Percentiles rank a stretch among this genome's conserved stretches.
Evolutionary conservation across 176 grass and related monocot species (phyloP).

Genomic region (Eremochloa ophiuroides): DNA sequence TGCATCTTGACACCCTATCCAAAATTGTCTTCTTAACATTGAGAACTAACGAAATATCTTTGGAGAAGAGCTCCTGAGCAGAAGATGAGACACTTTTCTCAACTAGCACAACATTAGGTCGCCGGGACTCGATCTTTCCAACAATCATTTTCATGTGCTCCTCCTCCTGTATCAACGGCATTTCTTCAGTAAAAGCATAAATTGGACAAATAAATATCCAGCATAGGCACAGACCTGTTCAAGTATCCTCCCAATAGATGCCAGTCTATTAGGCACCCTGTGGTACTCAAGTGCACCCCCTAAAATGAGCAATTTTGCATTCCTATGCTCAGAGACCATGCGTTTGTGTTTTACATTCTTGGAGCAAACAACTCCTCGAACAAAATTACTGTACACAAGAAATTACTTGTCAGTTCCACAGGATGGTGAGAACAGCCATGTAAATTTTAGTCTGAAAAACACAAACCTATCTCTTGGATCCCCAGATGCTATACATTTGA

Average conservation of each 20-base stretch:
- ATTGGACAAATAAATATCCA: slow-evolving; percentile 11
- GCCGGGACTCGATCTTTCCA: slow-evolving; percentile 60
- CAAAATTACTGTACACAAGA: slow-evolving; percentile 55
- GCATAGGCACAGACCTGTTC: slow-evolving; percentile 56
- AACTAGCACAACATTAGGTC: slow-evolving; percentile 83
- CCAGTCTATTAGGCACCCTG: slow-evolving; percentile 70
- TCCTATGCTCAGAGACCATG: slow-evolving; percentile 82
- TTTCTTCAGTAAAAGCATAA: slow-evolving; percentile 28
- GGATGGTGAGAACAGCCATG: not conserved
- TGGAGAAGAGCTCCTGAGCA: slow-evolving; percentile 78
- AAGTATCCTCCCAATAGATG: slow-evolving; percentile 79
- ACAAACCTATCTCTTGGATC: slow-evolving; percentile 74
- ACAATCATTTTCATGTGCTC: slow-evolving; percentile 67
- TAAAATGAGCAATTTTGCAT: slow-evolving; percentile 75
- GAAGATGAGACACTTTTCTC: slow-evolving; percentile 88
- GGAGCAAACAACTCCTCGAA: slow-evolving; percentile 89
- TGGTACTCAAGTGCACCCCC: slow-evolving; percentile 94
- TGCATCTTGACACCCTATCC: slow-evolving; percentile 92
- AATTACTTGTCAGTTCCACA: slow-evolving; percentile 17
- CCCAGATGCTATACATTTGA: slow-evolving; percentile 89
- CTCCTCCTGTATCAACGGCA: slow-evolving; percentile 56
- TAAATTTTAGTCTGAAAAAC: slow-evolving; percentile 6
- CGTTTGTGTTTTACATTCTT: slow-evolving; percentile 99
- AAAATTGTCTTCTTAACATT: slow-evolving; percentile 88
- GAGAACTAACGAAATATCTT: slow-evolving; percentile 86